Percentiles rank a stretch among this genome's conserved stretches.
Conservation (phyloP, 495 filamentous ascomycete species). For the Aspergillus indologenus region DNA sequence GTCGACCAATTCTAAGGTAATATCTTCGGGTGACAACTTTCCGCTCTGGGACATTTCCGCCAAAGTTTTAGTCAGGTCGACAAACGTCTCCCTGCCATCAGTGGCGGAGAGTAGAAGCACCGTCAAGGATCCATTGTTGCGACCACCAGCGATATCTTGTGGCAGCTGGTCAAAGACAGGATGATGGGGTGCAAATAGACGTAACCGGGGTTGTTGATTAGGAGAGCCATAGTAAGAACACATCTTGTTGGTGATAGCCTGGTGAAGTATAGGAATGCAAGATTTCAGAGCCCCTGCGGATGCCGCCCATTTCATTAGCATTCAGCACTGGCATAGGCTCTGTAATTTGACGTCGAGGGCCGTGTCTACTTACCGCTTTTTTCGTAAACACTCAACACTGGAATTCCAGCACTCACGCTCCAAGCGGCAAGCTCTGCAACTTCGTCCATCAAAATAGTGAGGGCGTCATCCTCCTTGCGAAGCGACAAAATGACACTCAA, state of each 20-base stretch:
- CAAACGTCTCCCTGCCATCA: constrained; percentile 87
- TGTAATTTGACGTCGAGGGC: not conserved
- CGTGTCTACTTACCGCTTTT: constrained; percentile 62
- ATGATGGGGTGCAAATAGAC: constrained; percentile 72
- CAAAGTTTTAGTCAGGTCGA: constrained; percentile 92
- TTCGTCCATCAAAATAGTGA: constrained; percentile 85
- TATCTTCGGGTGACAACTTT: constrained; percentile 74
- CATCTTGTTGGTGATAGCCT: constrained; percentile 67
- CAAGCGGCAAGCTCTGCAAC: constrained; percentile 86
- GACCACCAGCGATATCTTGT: constrained; percentile 6
- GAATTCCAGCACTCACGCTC: constrained; percentile 84
- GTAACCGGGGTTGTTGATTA: constrained; percentile 60
- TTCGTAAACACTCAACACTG: constrained; percentile 84
- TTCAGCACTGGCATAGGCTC: not conserved
- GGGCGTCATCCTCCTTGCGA: constrained; percentile 64
- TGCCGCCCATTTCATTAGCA: constrained; percentile 9
- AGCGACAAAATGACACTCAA: constrained; percentile 81
- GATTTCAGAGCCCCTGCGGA: constrained; percentile 77
- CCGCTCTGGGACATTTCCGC: constrained; percentile 90
- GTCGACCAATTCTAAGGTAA: constrained; percentile 83
- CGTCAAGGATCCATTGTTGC: constrained; percentile 53
- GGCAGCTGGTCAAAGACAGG: constrained; percentile 29
- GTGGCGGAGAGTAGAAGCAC: constrained; percentile 85
- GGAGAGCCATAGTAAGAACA: constrained; percentile 74
- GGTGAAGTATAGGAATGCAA: constrained; percentile 74